phyloP scores from a whole-genome alignment of 2,329 filamentous ascomycete species.

The Colletotrichum sp. region DNA sequence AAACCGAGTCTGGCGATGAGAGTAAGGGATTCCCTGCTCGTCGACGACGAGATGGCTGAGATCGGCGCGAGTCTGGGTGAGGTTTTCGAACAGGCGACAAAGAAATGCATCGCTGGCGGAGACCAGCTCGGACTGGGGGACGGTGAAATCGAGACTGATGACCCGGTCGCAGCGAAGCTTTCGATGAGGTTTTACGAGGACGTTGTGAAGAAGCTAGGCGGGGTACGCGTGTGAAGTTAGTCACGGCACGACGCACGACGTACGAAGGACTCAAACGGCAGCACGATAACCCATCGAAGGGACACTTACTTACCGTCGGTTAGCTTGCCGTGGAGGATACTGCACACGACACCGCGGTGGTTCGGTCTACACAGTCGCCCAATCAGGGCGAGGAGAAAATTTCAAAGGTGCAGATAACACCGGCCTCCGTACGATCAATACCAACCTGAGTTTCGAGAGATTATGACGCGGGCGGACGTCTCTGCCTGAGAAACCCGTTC shows the following conservation, averaged over 20 bases:
- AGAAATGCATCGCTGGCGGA: slow-evolving; percentile 40
- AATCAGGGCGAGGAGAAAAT: not conserved
- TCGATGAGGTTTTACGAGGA: slow-evolving; percentile 47
- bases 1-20: slow-evolving; percentile 40
- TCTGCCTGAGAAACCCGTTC: not conserved
- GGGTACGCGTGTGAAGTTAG: slow-evolving; percentile 35
- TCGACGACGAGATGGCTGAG: slow-evolving; percentile 31
- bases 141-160: slow-evolving; percentile 44
- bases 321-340: not conserved
- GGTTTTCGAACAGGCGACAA: slow-evolving; percentile 41
- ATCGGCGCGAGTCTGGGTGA: slow-evolving; percentile 44
- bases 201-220: slow-evolving; percentile 47
- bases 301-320: not conserved
- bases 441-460: not conserved
- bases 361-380: no score
- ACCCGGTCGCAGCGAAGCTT: slow-evolving; percentile 42
- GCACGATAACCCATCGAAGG: rapidly evolving
- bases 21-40: slow-evolving; percentile 38
- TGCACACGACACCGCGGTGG: not conserved
- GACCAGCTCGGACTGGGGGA: slow-evolving; percentile 38
- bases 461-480: not conserved
- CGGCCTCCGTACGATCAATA: not conserved
- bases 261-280: not conserved
- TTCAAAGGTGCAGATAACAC: not conserved
- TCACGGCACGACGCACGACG: not conserved